phyloP scores from a whole-genome alignment of 768 basidiomycete species.

The Rickenella mellea region DNA sequence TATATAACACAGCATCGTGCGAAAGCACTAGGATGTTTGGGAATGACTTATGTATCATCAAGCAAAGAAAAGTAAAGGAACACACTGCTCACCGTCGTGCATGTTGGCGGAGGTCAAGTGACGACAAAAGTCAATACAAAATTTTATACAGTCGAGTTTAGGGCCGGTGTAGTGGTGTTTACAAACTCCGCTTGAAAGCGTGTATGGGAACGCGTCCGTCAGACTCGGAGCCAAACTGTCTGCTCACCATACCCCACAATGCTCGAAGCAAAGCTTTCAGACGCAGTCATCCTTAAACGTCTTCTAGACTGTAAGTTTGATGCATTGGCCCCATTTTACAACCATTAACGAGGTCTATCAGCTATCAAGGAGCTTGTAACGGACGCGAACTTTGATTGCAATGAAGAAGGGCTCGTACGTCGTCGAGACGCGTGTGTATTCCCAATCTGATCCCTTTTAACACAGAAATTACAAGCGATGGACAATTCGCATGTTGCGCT shows the following conservation, averaged over 20 bases:
- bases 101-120: too few species aligned
- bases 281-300: slow-evolving; percentile 86
- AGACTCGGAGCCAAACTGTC: too few species aligned
- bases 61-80: too few species aligned
- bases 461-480: slow-evolving; percentile 88
- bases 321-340: neutral
- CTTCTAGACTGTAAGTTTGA: slow-evolving; percentile 78
- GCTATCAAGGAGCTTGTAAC: slow-evolving; percentile 97
- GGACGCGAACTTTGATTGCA: slow-evolving; percentile 97
- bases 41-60: too few species aligned
- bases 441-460: neutral
- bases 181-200: too few species aligned
- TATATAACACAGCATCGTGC: too few species aligned
- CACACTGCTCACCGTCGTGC: too few species aligned
- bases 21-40: too few species aligned
- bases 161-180: too few species aligned
- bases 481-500: slow-evolving; percentile 99
- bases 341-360: slow-evolving; percentile 20
- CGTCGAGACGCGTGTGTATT: neutral
- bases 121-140: too few species aligned
- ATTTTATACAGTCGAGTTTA: too few species aligned
- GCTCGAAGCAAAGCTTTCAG: slow-evolving; percentile 86
- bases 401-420: slow-evolving; percentile 84
- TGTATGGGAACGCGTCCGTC: too few species aligned
- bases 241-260: slow-evolving; percentile 35